Evolutionary conservation across 2,329 filamentous ascomycete genomes (phyloP).

Genomic region (Pseudogymnoascus sp.): DNA sequence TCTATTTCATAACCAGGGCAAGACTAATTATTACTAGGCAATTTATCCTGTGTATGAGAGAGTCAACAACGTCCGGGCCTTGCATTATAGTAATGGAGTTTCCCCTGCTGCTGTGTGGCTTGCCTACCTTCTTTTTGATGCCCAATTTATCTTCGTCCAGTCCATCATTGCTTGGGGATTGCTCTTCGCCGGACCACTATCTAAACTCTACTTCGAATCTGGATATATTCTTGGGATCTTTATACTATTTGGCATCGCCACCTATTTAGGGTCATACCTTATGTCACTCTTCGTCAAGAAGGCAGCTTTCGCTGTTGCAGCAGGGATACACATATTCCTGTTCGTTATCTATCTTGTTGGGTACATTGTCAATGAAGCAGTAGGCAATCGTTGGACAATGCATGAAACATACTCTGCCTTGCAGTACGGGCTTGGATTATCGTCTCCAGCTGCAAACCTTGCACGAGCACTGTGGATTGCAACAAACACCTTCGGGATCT

Average conservation of each 20-base stretch:
- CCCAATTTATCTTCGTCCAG: conserved; percentile 23
- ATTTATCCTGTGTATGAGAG: conserved; percentile 25
- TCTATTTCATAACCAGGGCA: neutral
- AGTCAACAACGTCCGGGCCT: conserved; percentile 21
- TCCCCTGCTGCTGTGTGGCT: conserved; percentile 24
- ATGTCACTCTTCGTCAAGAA: conserved; percentile 23
- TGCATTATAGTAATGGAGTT: conserved; percentile 26
- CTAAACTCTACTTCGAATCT: conserved; percentile 19
- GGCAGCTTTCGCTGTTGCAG: conserved; percentile 23
- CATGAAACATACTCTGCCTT: conserved; percentile 43
- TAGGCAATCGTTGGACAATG: conserved; percentile 42
- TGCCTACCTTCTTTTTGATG: conserved; percentile 24
- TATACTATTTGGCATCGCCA: conserved; percentile 24
- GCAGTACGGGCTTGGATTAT: conserved; percentile 47
- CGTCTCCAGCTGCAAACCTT: conserved; percentile 51
- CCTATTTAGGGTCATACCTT: conserved; percentile 23
- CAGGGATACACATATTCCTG: conserved; percentile 26
- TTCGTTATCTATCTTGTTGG: conserved; percentile 41
- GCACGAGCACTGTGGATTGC: conserved; percentile 48
- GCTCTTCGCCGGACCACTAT: conserved; percentile 17
- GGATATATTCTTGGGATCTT: conserved; percentile 21
- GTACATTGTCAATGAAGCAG: conserved; percentile 47
- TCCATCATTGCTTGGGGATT: conserved; percentile 21
- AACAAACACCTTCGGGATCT: conserved; percentile 19
- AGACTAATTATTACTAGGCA: neutral